Percentiles rank a stretch among this genome's conserved stretches.
phyloP scores from a whole-genome alignment of 805 yeast genomes.

The Komagataella pastoris region DNA sequence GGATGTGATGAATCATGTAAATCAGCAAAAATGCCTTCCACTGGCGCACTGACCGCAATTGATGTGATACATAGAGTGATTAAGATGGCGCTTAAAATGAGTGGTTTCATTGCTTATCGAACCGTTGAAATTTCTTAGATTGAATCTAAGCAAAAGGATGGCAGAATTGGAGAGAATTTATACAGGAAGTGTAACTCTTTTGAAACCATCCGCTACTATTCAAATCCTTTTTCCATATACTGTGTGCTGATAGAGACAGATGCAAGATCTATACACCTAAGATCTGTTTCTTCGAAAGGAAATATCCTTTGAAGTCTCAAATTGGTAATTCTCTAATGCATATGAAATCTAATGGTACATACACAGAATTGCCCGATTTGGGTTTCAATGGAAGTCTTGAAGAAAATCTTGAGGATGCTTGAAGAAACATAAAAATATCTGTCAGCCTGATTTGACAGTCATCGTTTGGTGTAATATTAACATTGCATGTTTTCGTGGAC shows the following conservation, averaged over 20 bases:
- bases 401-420: no score
- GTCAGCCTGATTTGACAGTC: no score
- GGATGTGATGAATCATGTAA: not conserved
- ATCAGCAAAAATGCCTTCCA: not conserved
- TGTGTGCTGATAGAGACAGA: not conserved
- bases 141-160: not conserved
- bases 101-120: not conserved
- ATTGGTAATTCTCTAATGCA: constrained; percentile 7
- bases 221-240: not conserved
- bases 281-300: not conserved
- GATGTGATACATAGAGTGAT: not conserved
- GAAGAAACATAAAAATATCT: no score
- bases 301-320: constrained; percentile 10
- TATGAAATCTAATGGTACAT: not conserved
- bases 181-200: not conserved
- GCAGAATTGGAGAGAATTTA: not conserved
- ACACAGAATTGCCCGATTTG: not conserved
- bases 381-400: constrained; percentile 2
- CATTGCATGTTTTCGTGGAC: not conserved
- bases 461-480: no score
- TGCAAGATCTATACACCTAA: not conserved
- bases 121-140: not conserved
- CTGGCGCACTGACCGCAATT: not conserved
- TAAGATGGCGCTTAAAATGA: not conserved
- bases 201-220: not conserved